Conservation (phyloP, 2,329 filamentous ascomycete species). For the Penicillium nordicum region DNA sequence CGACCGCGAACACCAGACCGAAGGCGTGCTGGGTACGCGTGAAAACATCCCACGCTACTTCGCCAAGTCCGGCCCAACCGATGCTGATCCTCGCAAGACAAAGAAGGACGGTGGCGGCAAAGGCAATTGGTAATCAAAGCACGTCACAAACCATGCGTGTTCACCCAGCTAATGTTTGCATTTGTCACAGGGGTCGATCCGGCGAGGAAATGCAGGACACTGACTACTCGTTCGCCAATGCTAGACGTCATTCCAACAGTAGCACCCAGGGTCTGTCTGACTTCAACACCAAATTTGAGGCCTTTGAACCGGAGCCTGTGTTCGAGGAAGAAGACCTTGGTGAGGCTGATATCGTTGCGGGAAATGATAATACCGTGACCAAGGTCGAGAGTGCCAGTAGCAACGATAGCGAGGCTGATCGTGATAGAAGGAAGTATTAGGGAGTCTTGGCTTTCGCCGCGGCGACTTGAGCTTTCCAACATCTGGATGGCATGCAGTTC, state of each 20-base stretch:
- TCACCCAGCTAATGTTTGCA: constrained; percentile 2
- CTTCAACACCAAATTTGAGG: constrained; percentile 97
- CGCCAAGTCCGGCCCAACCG: constrained; percentile 77
- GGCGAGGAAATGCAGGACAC: constrained; percentile 84
- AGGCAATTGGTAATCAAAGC: constrained; percentile 76
- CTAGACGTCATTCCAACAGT: constrained; percentile 89
- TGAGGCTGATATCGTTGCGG: constrained; percentile 48
- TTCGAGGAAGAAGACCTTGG: constrained; percentile 86
- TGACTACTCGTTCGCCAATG: constrained; percentile 76
- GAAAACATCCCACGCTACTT: constrained; percentile 89
- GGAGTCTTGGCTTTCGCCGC: background rate
- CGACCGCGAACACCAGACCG: constrained; percentile 83
- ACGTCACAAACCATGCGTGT: background rate
- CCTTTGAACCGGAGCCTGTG: constrained; percentile 81
- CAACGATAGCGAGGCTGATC: constrained; percentile 23
- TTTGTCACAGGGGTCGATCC: constrained; percentile 65
- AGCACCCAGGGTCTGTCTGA: constrained; percentile 70
- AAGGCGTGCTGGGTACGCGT: constrained; percentile 65
- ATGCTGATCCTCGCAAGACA: constrained; percentile 82
- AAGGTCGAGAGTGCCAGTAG: constrained; percentile 48
- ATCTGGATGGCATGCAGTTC: background rate
- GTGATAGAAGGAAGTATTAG: constrained; percentile 11
- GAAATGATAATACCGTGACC: constrained; percentile 15
- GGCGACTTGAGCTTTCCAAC: background rate
- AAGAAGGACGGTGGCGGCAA: constrained; percentile 96